A percentile compares a stretch with the other conserved stretches of the same genome.
Evolutionary conservation across 2,329 filamentous ascomycete species (phyloP).

Genomic region (Cladosporium sp.): DNA sequence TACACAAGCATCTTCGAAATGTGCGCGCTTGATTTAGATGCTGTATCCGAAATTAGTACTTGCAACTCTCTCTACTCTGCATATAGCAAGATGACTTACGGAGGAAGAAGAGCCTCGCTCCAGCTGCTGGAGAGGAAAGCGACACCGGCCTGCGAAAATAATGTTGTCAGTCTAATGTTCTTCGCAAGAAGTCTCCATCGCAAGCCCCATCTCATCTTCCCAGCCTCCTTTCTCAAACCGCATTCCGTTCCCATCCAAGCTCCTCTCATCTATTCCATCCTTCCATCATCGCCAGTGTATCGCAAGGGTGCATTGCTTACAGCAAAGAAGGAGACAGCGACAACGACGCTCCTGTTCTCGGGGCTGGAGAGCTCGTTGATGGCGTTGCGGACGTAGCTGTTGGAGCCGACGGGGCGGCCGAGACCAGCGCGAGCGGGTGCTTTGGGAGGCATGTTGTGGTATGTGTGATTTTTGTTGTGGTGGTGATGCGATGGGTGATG

Average conservation of each 20-base stretch:
- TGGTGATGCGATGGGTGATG: background rate
- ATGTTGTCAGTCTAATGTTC: slow-evolving; percentile 12
- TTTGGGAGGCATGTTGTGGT: slow-evolving; percentile 27
- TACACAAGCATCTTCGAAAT: slow-evolving; percentile 2
- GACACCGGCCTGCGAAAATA: slow-evolving; percentile 41
- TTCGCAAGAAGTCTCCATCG: background rate
- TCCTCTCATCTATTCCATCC: background rate
- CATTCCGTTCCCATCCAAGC: background rate
- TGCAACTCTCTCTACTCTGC: too few relatives aligned
- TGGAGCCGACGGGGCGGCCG: slow-evolving; percentile 24
- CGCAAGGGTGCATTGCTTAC: slow-evolving; percentile 34
- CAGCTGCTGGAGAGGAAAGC: slow-evolving; percentile 51
- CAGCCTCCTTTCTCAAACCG: background rate
- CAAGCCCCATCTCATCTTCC: background rate
- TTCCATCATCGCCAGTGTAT: background rate
- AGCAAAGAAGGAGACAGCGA: slow-evolving; percentile 46
- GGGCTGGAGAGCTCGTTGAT: slow-evolving; percentile 40
- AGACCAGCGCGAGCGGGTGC: slow-evolving; percentile 17
- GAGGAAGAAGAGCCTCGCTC: slow-evolving; percentile 48
- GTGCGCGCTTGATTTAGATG: slow-evolving; percentile 7
- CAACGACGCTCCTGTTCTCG: slow-evolving; percentile 49
- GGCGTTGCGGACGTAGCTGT: slow-evolving; percentile 36
- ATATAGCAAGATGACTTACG: slow-evolving; percentile 33
- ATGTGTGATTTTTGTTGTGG: slow-evolving; percentile 7
- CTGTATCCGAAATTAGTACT: background rate